A percentile compares a stretch with the other conserved stretches of the same genome.
Conservation (phyloP, 1,284 basidiomycete species). For the Fomitopsis betulina region DNA sequence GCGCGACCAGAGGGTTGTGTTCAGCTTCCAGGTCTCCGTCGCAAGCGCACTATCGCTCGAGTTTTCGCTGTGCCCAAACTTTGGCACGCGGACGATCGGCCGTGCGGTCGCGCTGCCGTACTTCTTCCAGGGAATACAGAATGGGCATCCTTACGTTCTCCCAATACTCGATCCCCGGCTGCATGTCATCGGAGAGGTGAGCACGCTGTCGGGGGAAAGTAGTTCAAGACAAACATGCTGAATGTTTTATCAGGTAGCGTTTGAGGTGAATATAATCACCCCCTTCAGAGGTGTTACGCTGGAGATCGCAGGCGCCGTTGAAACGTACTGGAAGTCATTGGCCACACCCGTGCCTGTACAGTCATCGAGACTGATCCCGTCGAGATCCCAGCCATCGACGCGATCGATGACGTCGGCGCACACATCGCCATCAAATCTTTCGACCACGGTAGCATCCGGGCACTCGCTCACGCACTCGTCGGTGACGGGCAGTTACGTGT, state of each 20-base stretch:
- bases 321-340: slow-evolving; percentile 96
- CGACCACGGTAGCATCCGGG: slow-evolving; percentile 36
- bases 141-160: slow-evolving; percentile 57
- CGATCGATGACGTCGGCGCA: slow-evolving; percentile 47
- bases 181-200: slow-evolving; percentile 91
- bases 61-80: slow-evolving; percentile 96
- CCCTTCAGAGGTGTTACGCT: slow-evolving; percentile 92
- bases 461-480: slow-evolving; percentile 80
- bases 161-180: slow-evolving; percentile 92
- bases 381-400: slow-evolving; percentile 25
- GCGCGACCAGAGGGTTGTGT: slow-evolving; percentile 75
- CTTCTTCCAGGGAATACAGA: slow-evolving; percentile 59
- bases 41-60: slow-evolving; percentile 80
- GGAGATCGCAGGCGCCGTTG: slow-evolving; percentile 92
- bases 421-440: slow-evolving; percentile 61
- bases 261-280: slow-evolving; percentile 85
- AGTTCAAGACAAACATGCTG: slow-evolving; percentile 2
- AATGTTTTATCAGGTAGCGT: slow-evolving; percentile 59
- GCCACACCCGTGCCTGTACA: slow-evolving; percentile 39
- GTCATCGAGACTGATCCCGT: slow-evolving; percentile 19
- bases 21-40: slow-evolving; percentile 84
- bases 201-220: slow-evolving; percentile 7
- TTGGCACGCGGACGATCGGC: slow-evolving; percentile 97
- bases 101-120: slow-evolving; percentile 86
- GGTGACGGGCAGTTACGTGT: slow-evolving; percentile 83